phyloP scores from a whole-genome alignment of 106 monocot genomes.

The Narthecium ossifragum region DNA sequence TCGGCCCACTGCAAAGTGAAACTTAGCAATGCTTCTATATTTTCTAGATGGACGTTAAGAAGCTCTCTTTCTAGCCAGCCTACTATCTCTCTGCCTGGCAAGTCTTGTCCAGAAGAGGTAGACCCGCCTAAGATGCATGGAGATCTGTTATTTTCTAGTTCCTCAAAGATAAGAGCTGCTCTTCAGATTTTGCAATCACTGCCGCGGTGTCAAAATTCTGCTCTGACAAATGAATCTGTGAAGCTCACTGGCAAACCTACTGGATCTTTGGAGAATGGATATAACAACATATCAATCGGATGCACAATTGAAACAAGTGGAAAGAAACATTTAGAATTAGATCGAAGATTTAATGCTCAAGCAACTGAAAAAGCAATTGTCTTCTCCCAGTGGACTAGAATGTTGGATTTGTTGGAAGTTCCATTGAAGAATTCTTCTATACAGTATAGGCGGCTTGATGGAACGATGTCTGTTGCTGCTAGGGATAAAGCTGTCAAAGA shows the following conservation, averaged over 20 bases:
- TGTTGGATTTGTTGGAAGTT: conserved; percentile 87
- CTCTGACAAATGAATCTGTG: background rate
- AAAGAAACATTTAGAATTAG: conserved; percentile 1
- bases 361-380: conserved; percentile 80
- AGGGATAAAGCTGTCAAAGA: conserved; percentile 90
- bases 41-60: conserved; percentile 56
- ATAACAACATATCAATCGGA: background rate
- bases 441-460: conserved; percentile 83
- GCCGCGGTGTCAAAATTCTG: conserved; percentile 24
- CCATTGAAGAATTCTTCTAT: conserved; percentile 48
- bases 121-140: conserved; percentile 6
- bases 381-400: conserved; percentile 96
- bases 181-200: conserved; percentile 72
- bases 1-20: conserved; percentile 49
- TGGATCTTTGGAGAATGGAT: conserved; percentile 13
- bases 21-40: conserved; percentile 52
- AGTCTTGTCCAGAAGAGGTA: conserved; percentile 3
- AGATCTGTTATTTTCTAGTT: conserved; percentile 21
- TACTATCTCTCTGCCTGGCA: background rate
- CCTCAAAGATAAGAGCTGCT: conserved; percentile 78
- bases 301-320: conserved; percentile 5
- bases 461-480: conserved; percentile 81
- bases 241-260: conserved; percentile 10
- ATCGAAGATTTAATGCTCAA: conserved; percentile 7
- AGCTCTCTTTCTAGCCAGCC: conserved; percentile 27